Percentiles rank a stretch among this genome's conserved stretches.
Conservation (phyloP, 179 eudicot genomes). For the Spinacia oleracea region DNA sequence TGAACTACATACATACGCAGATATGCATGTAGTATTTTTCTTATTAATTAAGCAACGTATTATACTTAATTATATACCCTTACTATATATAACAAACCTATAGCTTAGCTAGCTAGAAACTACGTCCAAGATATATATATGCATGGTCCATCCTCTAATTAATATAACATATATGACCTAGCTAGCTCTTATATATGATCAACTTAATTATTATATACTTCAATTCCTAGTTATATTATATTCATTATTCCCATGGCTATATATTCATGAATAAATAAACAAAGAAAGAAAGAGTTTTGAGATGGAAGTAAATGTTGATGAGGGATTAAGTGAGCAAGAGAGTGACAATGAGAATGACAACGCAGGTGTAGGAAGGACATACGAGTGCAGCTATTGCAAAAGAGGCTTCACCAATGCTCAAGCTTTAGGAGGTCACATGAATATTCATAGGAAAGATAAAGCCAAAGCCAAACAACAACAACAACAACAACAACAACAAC, state of each 20-base stretch:
- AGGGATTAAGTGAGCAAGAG: constrained; percentile 19
- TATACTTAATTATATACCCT: too few species aligned
- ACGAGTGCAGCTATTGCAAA: constrained; percentile 74
- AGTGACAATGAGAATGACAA: constrained; percentile 17
- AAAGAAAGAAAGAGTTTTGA: too few species aligned
- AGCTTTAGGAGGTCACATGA: constrained; percentile 96
- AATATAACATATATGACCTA: too few species aligned
- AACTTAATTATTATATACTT: too few species aligned
- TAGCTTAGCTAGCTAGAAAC: constrained; percentile 30
- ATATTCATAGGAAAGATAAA: constrained; percentile 83
- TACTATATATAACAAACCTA: constrained; percentile 30
- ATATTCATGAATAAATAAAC: too few species aligned
- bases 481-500: constrained; percentile 24
- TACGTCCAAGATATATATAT: constrained; percentile 20
- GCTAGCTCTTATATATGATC: too few species aligned
- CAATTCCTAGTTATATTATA: too few species aligned
- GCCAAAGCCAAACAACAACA: constrained; percentile 51
- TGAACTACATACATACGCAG: too few species aligned
- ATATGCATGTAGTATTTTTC: constrained; percentile 17
- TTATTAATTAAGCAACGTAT: constrained; percentile 17
- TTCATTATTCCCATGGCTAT: too few species aligned
- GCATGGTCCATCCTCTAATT: constrained; percentile 37
- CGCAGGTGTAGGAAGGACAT: constrained; percentile 30
- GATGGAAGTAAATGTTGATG: constrained; percentile 15
- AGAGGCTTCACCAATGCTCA: constrained; percentile 95